phyloP scores from a whole-genome alignment of 1,139 yeast genomes.

The Barnettozyma hawaiiensis region DNA sequence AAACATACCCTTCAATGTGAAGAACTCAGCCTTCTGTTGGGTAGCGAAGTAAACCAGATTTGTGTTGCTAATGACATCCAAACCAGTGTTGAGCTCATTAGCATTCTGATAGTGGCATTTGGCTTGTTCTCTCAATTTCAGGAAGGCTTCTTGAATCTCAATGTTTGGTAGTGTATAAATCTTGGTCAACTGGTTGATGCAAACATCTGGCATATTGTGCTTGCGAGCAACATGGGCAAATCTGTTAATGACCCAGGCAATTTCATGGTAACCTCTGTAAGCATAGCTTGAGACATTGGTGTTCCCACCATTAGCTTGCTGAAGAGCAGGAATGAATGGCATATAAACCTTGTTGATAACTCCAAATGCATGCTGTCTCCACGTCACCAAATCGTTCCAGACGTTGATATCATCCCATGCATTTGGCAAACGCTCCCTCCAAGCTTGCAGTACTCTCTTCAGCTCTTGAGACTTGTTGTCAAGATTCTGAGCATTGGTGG shows the following conservation, averaged over 20 bases:
- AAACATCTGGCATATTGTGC: slow-evolving; percentile 95
- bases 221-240: slow-evolving; percentile 98
- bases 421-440: slow-evolving; percentile 97
- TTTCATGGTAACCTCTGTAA: slow-evolving; percentile 95
- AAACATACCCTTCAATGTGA: slow-evolving; percentile 96
- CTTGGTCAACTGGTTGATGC: slow-evolving; percentile 86
- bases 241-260: slow-evolving; percentile 97
- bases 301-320: slow-evolving; percentile 65
- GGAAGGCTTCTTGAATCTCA: slow-evolving; percentile 96
- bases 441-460: slow-evolving; percentile 89
- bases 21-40: slow-evolving; percentile 96
- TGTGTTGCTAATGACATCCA: slow-evolving; percentile 95
- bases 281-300: slow-evolving; percentile 84
- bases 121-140: slow-evolving; percentile 94
- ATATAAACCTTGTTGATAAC: slow-evolving; percentile 93
- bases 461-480: slow-evolving; percentile 92
- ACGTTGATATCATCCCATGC: slow-evolving; percentile 95
- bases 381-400: slow-evolving; percentile 96
- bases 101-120: slow-evolving; percentile 91
- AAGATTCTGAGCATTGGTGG: slow-evolving; percentile 87
- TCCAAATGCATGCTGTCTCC: slow-evolving; percentile 98
- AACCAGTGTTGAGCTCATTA: slow-evolving; percentile 84
- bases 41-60: slow-evolving; percentile 94
- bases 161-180: slow-evolving; percentile 95
- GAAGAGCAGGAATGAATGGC: slow-evolving; percentile 86